phyloP scores from a whole-genome alignment of 768 basidiomycete species.

The Amanita pallidorosea region DNA sequence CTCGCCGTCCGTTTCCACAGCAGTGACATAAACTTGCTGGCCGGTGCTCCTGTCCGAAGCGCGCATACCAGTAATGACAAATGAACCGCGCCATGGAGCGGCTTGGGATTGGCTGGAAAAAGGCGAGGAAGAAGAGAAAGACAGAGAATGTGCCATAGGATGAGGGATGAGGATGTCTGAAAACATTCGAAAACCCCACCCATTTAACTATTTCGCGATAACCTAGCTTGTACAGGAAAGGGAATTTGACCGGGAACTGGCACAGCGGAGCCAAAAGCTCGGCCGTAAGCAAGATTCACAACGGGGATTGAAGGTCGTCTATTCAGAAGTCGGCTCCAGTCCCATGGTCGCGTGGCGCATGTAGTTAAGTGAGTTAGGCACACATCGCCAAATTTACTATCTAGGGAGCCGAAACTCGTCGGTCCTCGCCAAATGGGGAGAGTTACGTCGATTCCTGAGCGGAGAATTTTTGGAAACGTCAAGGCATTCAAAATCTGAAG shows the following conservation, averaged over 20 bases:
- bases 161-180: constrained; percentile 17
- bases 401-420: constrained; percentile 5
- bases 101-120: constrained; percentile 35
- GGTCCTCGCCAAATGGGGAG: constrained; percentile 10
- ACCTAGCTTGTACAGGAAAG: constrained; percentile 4
- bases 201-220: constrained; percentile 29
- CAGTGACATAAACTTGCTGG: constrained; percentile 48
- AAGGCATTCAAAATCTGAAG: constrained; percentile 12
- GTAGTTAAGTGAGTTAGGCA: constrained; percentile 23
- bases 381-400: constrained; percentile 13
- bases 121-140: constrained; percentile 49
- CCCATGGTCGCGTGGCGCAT: constrained; percentile 23
- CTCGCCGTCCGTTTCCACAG: constrained; percentile 63
- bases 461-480: constrained; percentile 20
- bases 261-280: constrained; percentile 1
- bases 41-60: constrained; percentile 33
- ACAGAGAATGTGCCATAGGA: constrained; percentile 51
- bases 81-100: constrained; percentile 47
- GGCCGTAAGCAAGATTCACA: constrained; percentile 5
- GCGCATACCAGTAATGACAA: constrained; percentile 40
- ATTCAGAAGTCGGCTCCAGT: constrained; percentile 12
- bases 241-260: constrained; percentile 7
- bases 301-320: constrained; percentile 1
- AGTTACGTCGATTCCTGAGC: constrained; percentile 8
- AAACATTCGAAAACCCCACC: constrained; percentile 16